Evolutionary conservation across 148 eudicot genomes (phyloP).

Genomic region (Fagopyrum tataricum): DNA sequence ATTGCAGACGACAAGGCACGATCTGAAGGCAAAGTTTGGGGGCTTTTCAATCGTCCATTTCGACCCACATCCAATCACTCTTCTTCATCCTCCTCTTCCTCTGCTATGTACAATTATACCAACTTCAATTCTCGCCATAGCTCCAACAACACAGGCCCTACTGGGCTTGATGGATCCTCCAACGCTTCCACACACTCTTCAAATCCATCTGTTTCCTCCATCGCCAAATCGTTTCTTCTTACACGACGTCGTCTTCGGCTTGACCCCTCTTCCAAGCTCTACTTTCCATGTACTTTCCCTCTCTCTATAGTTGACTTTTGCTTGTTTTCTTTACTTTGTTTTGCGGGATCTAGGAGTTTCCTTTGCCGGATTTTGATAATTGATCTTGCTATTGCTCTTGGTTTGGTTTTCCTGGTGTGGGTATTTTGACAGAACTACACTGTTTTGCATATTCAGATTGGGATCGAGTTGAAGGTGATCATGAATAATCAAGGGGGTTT

Average conservation of each 20-base stretch:
- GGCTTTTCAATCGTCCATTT: slow-evolving; percentile 60
- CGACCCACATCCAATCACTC: slow-evolving; percentile 22
- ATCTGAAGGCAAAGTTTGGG: slow-evolving; percentile 49
- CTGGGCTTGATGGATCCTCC: slow-evolving; percentile 28
- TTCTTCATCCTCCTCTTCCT: slow-evolving; percentile 22
- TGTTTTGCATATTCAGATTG: not conserved
- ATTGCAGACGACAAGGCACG: slow-evolving; percentile 36
- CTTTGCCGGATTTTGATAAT: slow-evolving; percentile 7
- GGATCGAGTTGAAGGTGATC: not conserved
- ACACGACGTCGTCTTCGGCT: slow-evolving; percentile 81
- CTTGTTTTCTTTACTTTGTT: not conserved
- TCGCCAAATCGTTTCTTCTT: slow-evolving; percentile 78
- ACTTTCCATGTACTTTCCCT: slow-evolving; percentile 61
- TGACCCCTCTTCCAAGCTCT: slow-evolving; percentile 78
- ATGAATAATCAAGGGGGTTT: not conserved
- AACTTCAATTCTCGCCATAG: slow-evolving; percentile 1
- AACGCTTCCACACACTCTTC: slow-evolving; percentile 20
- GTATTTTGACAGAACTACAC: not conserved
- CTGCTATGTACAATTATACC: slow-evolving; percentile 10
- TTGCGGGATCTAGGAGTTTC: slow-evolving; percentile 19
- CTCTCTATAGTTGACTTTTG: slow-evolving; percentile 1
- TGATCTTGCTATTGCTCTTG: slow-evolving; percentile 16
- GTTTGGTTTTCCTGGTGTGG: not conserved
- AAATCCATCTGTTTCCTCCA: slow-evolving; percentile 53
- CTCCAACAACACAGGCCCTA: slow-evolving; percentile 12